A percentile compares a stretch with the other conserved stretches of the same genome.
These are phyloP conservation scores for Agroathelia rolfsii DNA, from an alignment of 1,284 basidiomycete genomes.

Conservation along the genomic window DNA sequence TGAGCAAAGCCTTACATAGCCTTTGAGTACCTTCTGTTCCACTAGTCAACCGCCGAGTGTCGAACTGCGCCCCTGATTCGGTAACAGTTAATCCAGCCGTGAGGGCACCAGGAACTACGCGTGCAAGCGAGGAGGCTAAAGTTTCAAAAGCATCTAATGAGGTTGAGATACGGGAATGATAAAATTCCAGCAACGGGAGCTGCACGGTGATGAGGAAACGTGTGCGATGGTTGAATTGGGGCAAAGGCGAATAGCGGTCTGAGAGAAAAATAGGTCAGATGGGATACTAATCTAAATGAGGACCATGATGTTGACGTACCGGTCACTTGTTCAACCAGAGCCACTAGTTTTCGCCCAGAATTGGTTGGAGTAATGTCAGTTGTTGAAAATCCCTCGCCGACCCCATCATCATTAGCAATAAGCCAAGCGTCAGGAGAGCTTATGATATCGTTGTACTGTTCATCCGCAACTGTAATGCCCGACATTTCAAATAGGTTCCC, in stretches of 20 bases:
- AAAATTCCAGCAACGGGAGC: constrained; percentile 73
- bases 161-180: constrained; percentile 68
- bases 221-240: constrained; percentile 65
- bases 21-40: constrained; percentile 75
- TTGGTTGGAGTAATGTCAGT: constrained; percentile 56
- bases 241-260: constrained; percentile 88
- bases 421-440: constrained; percentile 79
- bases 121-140: constrained; percentile 76
- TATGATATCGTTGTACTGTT: constrained; percentile 78
- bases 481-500: constrained; percentile 4
- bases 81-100: constrained; percentile 35
- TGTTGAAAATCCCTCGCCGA: constrained; percentile 33
- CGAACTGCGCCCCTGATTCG: constrained; percentile 41
- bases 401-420: constrained; percentile 62
- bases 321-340: constrained; percentile 83
- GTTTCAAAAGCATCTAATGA: constrained; percentile 92
- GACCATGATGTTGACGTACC: constrained; percentile 33
- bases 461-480: constrained; percentile 52
- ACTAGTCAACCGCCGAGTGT: constrained; percentile 54
- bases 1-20: constrained; percentile 75
- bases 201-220: constrained; percentile 83
- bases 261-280: constrained; percentile 3
- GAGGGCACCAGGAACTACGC: constrained; percentile 85
- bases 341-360: constrained; percentile 72
- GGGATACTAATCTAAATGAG: constrained; percentile 3